These are phyloP conservation scores for Neofusicoccum laricinum DNA, from an alignment of 2,329 filamentous ascomycete species.

Conservation along the genomic window DNA sequence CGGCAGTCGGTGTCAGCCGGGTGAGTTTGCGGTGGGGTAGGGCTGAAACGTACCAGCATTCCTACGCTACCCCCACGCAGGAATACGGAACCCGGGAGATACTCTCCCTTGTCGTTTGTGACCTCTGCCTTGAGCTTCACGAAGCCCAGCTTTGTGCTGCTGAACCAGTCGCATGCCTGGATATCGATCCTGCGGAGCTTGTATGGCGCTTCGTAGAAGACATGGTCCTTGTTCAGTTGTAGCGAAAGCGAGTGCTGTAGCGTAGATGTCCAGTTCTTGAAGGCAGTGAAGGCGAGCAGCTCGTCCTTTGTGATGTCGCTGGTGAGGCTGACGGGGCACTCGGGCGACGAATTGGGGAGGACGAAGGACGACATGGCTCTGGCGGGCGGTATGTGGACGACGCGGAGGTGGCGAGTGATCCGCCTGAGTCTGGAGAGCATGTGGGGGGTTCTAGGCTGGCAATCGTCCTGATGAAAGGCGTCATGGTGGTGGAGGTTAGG, in stretches of 20 bases:
- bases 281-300: slow-evolving; percentile 51
- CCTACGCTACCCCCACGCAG: slow-evolving; percentile 58
- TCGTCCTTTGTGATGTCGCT: slow-evolving; percentile 43
- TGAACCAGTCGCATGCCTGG: slow-evolving; percentile 55
- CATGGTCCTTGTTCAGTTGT: slow-evolving; percentile 46
- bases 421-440: slow-evolving; percentile 20
- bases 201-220: slow-evolving; percentile 53
- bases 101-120: slow-evolving; percentile 51
- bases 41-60: slow-evolving; percentile 47
- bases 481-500: background rate
- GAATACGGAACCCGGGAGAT: slow-evolving; percentile 56
- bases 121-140: slow-evolving; percentile 55
- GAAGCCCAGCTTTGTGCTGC: slow-evolving; percentile 51
- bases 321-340: slow-evolving; percentile 42
- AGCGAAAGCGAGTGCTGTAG: slow-evolving; percentile 48
- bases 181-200: slow-evolving; percentile 51
- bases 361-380: slow-evolving; percentile 43
- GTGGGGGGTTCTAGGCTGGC: background rate
- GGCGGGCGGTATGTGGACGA: background rate
- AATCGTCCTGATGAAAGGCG: background rate
- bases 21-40: background rate
- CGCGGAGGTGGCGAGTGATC: background rate
- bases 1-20: background rate
- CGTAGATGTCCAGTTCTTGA: slow-evolving; percentile 54
- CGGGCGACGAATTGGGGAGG: slow-evolving; percentile 32